Evolutionary conservation across 805 yeast genomes (phyloP).

Genomic region (Diddensiella caesifluorescens): DNA sequence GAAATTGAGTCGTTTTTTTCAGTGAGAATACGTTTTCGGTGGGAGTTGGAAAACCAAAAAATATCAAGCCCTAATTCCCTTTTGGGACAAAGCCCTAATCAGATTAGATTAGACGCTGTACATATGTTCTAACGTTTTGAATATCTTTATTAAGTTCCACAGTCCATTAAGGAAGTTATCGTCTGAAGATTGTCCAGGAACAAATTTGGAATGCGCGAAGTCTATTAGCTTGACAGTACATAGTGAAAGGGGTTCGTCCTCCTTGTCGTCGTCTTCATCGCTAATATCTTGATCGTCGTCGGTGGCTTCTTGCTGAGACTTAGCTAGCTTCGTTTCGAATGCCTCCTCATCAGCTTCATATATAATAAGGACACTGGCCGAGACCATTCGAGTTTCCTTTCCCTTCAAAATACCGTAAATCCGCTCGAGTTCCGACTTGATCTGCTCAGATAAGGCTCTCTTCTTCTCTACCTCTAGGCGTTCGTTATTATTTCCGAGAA

Average conservation of each 20-base stretch:
- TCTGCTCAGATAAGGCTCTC: constrained; percentile 36
- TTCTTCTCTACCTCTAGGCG: constrained; percentile 15
- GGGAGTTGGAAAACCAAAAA: too few species aligned
- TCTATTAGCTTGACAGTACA: constrained; percentile 71
- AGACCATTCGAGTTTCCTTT: constrained; percentile 58
- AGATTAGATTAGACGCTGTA: too few species aligned
- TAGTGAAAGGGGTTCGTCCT: constrained; percentile 34
- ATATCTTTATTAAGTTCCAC: constrained; percentile 46
- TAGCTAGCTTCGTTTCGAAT: constrained; percentile 43
- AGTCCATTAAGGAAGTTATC: constrained; percentile 67
- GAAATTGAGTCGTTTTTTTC: too few species aligned
- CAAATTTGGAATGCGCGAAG: constrained; percentile 77
- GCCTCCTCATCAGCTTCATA: constrained; percentile 60
- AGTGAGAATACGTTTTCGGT: too few species aligned
- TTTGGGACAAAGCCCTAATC: too few species aligned
- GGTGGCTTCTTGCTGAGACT: constrained; percentile 31
- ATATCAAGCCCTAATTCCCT: too few species aligned
- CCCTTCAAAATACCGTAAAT: constrained; percentile 60
- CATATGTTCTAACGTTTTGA: constrained; percentile 9
- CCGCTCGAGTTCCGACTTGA: constrained; percentile 55
- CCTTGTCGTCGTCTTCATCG: constrained; percentile 20
- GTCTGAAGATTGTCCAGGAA: constrained; percentile 64
- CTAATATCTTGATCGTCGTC: constrained; percentile 30
- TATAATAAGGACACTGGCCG: constrained; percentile 67
- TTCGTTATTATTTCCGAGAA: constrained; percentile 13